These are phyloP conservation scores for Colletotrichum sp. DNA, from an alignment of 2,329 filamentous ascomycete species.

Conservation along the genomic window DNA sequence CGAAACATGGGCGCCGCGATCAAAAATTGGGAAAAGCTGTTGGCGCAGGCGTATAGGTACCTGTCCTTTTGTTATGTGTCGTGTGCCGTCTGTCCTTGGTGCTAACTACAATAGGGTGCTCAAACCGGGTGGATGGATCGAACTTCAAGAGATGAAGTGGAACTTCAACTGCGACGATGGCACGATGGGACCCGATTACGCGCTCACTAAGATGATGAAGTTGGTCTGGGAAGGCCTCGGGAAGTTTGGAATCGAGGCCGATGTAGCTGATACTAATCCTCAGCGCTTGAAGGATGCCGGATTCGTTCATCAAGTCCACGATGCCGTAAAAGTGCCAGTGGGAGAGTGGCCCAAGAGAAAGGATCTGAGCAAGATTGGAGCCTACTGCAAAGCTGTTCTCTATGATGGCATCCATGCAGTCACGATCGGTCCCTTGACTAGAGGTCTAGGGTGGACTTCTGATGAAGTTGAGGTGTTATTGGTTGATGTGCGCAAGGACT, in stretches of 20 bases:
- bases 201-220: conserved; percentile 34
- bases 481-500: background rate
- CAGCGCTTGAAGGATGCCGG: conserved; percentile 55
- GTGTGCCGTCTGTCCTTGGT: conserved; percentile 29
- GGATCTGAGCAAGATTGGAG: conserved; percentile 40
- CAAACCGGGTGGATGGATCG: background rate
- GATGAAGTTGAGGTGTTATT: background rate
- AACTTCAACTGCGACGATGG: conserved; percentile 46
- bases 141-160: conserved; percentile 45
- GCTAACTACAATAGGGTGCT: conserved; percentile 25
- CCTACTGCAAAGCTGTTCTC: background rate
- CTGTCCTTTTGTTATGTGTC: background rate
- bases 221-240: conserved; percentile 58
- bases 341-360: conserved; percentile 58
- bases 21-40: background rate
- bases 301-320: conserved; percentile 42
- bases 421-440: background rate
- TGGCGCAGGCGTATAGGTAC: background rate
- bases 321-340: conserved; percentile 51
- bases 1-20: background rate
- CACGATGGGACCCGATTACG: conserved; percentile 30
- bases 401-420: background rate
- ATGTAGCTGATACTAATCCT: conserved; percentile 53
- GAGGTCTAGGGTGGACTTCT: background rate
- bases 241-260: conserved; percentile 50